Conservation (phyloP, 164 flowering plant genomes). For the Santalum album region DNA sequence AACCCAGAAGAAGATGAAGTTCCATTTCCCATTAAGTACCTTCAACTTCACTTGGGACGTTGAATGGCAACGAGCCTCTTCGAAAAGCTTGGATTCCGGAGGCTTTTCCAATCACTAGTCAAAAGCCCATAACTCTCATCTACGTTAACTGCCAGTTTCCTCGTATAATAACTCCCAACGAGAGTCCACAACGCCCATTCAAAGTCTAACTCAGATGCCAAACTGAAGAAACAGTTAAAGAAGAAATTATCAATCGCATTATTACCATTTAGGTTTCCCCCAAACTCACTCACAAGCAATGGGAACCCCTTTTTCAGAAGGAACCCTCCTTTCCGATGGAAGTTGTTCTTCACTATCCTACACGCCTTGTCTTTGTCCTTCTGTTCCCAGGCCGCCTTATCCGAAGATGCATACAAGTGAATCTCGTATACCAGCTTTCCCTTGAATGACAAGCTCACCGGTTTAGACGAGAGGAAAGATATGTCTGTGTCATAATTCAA, state of each 20-base stretch:
- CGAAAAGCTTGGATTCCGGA: too few relatives aligned
- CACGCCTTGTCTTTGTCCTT: conserved; percentile 28
- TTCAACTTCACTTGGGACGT: too few relatives aligned
- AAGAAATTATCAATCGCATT: conserved; percentile 67
- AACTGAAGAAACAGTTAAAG: conserved; percentile 57
- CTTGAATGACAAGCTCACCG: conserved; percentile 39
- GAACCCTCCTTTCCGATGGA: conserved; percentile 9
- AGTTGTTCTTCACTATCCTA: background rate
- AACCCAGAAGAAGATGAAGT: too few relatives aligned
- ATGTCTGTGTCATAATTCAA: conserved; percentile 56
- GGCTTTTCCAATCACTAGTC: too few relatives aligned
- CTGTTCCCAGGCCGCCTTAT: conserved; percentile 41
- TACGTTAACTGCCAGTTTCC: too few relatives aligned
- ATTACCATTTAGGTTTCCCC: conserved; percentile 56
- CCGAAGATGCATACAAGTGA: conserved; percentile 69
- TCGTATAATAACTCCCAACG: conserved; percentile 73
- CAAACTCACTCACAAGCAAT: conserved; percentile 72
- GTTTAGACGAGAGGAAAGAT: conserved; percentile 34
- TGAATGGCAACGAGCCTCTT: too few relatives aligned
- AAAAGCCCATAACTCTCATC: too few relatives aligned
- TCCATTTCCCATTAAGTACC: too few relatives aligned
- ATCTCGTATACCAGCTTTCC: conserved; percentile 60
- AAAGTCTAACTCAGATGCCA: conserved; percentile 64
- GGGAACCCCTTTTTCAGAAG: conserved; percentile 61
- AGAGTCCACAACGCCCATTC: conserved; percentile 84